phyloP scores from a whole-genome alignment of 2,329 filamentous ascomycete genomes.

The Xylariaceae sp. region DNA sequence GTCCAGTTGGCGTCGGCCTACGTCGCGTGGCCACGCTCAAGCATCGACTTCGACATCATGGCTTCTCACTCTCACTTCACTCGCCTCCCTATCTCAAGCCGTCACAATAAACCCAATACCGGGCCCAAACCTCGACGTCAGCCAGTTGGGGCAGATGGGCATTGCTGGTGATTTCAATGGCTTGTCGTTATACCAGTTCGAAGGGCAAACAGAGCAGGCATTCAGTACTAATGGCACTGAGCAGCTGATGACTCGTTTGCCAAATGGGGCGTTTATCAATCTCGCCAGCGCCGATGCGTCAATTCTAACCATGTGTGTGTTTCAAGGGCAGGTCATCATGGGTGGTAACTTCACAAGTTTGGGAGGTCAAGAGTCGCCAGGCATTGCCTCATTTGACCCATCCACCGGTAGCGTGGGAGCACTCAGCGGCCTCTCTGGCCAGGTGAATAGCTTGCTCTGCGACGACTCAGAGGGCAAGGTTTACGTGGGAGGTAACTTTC shows the following conservation, averaged over 20 bases:
- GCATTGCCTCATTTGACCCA: slow-evolving; percentile 77
- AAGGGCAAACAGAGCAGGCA: slow-evolving; percentile 68
- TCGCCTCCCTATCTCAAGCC: slow-evolving; percentile 42
- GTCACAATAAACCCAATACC: slow-evolving; percentile 60
- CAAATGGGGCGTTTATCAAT: slow-evolving; percentile 76
- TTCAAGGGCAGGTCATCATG: slow-evolving; percentile 68
- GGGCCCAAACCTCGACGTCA: slow-evolving; percentile 71
- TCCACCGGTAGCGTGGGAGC: slow-evolving; percentile 65
- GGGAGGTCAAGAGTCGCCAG: slow-evolving; percentile 68
- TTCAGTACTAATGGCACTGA: slow-evolving; percentile 73
- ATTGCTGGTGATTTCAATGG: slow-evolving; percentile 87
- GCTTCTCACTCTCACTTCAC: slow-evolving; percentile 36
- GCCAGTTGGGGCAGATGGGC: slow-evolving; percentile 74
- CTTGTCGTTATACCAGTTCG: slow-evolving; percentile 83
- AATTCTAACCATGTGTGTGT: slow-evolving; percentile 84
- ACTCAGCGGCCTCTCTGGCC: slow-evolving; percentile 76
- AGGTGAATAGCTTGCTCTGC: slow-evolving; percentile 78
- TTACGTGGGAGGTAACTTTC: slow-evolving; percentile 87
- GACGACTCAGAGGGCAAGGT: slow-evolving; percentile 74
- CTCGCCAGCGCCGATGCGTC: slow-evolving; percentile 75
- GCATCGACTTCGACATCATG: slow-evolving; percentile 17
- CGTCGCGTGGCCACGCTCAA: slow-evolving; percentile 29
- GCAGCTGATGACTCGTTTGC: slow-evolving; percentile 74
- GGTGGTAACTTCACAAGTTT: slow-evolving; percentile 96
- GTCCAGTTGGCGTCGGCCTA: slow-evolving; percentile 37